Percentiles rank a stretch among this genome's conserved stretches.
Evolutionary conservation across 495 filamentous ascomycete species (phyloP).

Genomic region (Sphaerosporella brunnea): DNA sequence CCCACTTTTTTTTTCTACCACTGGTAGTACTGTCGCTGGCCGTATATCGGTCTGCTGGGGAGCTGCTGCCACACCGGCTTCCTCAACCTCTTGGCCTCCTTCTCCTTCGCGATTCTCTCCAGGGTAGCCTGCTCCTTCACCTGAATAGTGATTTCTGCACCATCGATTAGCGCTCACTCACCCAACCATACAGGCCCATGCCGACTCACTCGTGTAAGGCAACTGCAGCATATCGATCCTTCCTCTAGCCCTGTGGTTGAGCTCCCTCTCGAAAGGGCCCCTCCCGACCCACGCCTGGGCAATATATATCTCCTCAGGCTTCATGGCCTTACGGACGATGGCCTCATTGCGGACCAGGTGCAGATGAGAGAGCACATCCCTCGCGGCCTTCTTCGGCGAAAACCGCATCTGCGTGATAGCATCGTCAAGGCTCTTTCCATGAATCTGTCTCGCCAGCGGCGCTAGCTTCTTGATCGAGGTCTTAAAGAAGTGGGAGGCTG

Average conservation of each 20-base stretch:
- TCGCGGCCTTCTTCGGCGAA: slow-evolving; percentile 79
- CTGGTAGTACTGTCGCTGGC: slow-evolving; percentile 71
- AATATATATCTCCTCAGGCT: slow-evolving; percentile 65
- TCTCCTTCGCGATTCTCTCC: slow-evolving; percentile 58
- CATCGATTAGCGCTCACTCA: slow-evolving; percentile 10
- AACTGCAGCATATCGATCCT: slow-evolving; percentile 39
- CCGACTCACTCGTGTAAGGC: slow-evolving; percentile 54
- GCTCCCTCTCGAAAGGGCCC: slow-evolving; percentile 38
- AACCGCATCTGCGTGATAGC: slow-evolving; percentile 91
- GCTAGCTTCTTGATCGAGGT: slow-evolving; percentile 81
- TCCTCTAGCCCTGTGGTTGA: slow-evolving; percentile 54
- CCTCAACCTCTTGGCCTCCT: slow-evolving; percentile 49
- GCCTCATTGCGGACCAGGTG: slow-evolving; percentile 60
- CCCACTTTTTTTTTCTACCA: slow-evolving; percentile 44
- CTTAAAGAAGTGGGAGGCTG: slow-evolving; percentile 48
- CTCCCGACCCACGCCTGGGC: slow-evolving; percentile 81
- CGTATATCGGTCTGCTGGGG: slow-evolving; percentile 56
- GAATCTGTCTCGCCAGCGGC: slow-evolving; percentile 65
- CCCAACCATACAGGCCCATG: background rate
- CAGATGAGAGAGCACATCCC: slow-evolving; percentile 59
- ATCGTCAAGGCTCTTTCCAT: slow-evolving; percentile 78
- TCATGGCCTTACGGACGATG: slow-evolving; percentile 64
- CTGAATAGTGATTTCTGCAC: slow-evolving; percentile 56
- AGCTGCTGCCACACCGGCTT: slow-evolving; percentile 68
- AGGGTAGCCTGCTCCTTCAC: slow-evolving; percentile 87